These are phyloP conservation scores for Lophiostoma macrostomum DNA, from an alignment of 495 filamentous ascomycete genomes.

Conservation along the genomic window DNA sequence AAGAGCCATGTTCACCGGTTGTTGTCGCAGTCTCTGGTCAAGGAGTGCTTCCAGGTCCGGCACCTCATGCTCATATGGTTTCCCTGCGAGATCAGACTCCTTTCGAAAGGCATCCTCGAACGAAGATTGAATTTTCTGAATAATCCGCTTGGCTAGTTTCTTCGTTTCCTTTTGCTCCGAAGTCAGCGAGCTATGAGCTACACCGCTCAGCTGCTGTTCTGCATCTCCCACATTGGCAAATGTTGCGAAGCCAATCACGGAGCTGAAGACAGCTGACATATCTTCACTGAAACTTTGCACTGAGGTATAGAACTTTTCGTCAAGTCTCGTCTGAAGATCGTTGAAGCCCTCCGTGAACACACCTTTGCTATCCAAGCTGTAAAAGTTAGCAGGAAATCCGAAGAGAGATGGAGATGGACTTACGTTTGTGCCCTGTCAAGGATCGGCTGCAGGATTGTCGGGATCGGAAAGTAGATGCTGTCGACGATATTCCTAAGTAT, in stretches of 20 bases:
- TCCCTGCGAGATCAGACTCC: conserved; percentile 72
- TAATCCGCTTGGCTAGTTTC: conserved; percentile 75
- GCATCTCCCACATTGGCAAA: conserved; percentile 53
- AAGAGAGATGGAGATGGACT: conserved; percentile 21
- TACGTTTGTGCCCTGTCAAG: conserved; percentile 71
- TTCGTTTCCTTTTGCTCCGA: conserved; percentile 63
- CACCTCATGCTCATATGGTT: conserved; percentile 64
- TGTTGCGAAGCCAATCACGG: conserved; percentile 58
- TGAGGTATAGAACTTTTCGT: conserved; percentile 70
- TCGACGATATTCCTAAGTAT: conserved; percentile 74
- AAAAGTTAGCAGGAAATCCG: background rate
- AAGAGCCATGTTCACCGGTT: conserved; percentile 7
- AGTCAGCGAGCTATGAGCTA: conserved; percentile 49
- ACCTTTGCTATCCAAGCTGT: conserved; percentile 69
- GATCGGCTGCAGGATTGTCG: conserved; percentile 72
- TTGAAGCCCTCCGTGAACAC: conserved; percentile 65
- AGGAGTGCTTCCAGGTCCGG: conserved; percentile 72
- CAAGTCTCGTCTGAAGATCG: conserved; percentile 61
- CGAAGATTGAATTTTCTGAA: conserved; percentile 72
- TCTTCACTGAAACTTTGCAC: conserved; percentile 72
- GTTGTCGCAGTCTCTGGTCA: conserved; percentile 43
- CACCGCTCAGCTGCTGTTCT: conserved; percentile 53
- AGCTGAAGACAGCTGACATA: conserved; percentile 65
- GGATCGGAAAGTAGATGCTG: conserved; percentile 83
- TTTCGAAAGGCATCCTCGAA: conserved; percentile 73